Evolutionary conservation across 257 asterid species (phyloP).

Genomic region (Solanum pinnatisectum): DNA sequence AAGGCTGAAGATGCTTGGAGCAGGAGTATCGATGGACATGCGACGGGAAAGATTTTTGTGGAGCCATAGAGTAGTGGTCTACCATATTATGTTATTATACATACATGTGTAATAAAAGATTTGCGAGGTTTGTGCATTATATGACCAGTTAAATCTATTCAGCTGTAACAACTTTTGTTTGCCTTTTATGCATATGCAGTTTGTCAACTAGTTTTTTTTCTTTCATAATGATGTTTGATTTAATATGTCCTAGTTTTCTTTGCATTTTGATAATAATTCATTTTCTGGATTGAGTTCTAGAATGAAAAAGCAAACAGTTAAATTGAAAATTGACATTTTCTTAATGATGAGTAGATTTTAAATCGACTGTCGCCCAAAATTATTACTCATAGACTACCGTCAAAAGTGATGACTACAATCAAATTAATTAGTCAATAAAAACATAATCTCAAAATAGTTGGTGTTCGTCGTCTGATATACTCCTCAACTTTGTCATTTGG

Average conservation of each 20-base stretch:
- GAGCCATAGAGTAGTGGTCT: constrained; percentile 11
- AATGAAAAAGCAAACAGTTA: background rate
- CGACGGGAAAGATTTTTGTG: constrained; percentile 58
- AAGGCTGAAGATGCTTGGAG: constrained; percentile 60
- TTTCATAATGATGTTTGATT: background rate
- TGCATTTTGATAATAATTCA: background rate
- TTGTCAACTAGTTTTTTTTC: background rate
- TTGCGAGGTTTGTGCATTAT: background rate
- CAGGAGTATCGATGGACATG: constrained; percentile 52
- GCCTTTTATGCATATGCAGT: background rate
- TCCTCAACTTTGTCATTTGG: no score
- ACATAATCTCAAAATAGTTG: background rate
- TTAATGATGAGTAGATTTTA: background rate
- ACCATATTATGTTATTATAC: background rate
- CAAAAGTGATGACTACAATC: background rate
- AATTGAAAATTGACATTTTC: background rate
- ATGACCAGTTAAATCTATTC: background rate
- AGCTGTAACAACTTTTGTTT: background rate
- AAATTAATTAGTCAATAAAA: background rate
- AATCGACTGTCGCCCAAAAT: background rate
- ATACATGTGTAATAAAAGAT: background rate
- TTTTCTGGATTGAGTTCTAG: background rate
- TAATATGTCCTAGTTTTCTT: background rate
- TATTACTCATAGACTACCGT: background rate
- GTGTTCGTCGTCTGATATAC: no score